These are phyloP conservation scores for Cercospora nicotianae DNA, from an alignment of 2,329 filamentous ascomycete species.

Conservation along the genomic window DNA sequence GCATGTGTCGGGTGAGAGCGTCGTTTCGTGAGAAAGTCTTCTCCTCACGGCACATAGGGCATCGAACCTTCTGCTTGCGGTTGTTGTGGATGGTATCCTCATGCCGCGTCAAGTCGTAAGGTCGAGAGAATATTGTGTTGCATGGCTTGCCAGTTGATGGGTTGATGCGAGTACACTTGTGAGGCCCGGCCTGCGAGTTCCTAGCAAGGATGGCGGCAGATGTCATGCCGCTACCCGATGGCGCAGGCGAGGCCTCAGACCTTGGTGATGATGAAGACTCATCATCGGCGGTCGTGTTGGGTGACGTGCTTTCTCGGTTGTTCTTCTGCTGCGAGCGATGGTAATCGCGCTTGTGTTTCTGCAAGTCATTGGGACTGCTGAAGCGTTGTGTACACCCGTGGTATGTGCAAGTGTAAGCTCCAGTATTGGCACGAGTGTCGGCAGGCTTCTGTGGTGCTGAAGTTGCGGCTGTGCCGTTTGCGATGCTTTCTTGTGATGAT, in stretches of 20 bases:
- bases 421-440: slow-evolving; percentile 70
- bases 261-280: slow-evolving; percentile 34
- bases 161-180: slow-evolving; percentile 90
- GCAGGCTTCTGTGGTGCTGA: slow-evolving; percentile 54
- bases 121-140: slow-evolving; percentile 89
- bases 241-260: slow-evolving; percentile 35
- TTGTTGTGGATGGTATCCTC: slow-evolving; percentile 97
- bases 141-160: slow-evolving; percentile 93
- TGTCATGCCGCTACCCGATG: slow-evolving; percentile 49
- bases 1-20: slow-evolving; percentile 89
- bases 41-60: slow-evolving; percentile 88
- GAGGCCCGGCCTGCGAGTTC: slow-evolving; percentile 88
- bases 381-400: slow-evolving; percentile 88
- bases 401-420: slow-evolving; percentile 95
- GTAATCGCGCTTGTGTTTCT: slow-evolving; percentile 93
- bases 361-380: slow-evolving; percentile 78
- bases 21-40: slow-evolving; percentile 97
- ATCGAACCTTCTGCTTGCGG: slow-evolving; percentile 90
- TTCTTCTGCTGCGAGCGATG: slow-evolving; percentile 69
- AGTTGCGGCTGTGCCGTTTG: slow-evolving; percentile 27
- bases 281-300: slow-evolving; percentile 40
- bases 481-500: slow-evolving; percentile 44
- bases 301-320: slow-evolving; percentile 30
- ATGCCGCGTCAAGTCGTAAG: slow-evolving; percentile 93
- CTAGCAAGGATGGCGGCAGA: slow-evolving; percentile 58